A percentile compares a stretch with the other conserved stretches of the same genome.
phyloP scores from a whole-genome alignment of 108 stramenopile genomes.

The Schizochytrium sp. region DNA sequence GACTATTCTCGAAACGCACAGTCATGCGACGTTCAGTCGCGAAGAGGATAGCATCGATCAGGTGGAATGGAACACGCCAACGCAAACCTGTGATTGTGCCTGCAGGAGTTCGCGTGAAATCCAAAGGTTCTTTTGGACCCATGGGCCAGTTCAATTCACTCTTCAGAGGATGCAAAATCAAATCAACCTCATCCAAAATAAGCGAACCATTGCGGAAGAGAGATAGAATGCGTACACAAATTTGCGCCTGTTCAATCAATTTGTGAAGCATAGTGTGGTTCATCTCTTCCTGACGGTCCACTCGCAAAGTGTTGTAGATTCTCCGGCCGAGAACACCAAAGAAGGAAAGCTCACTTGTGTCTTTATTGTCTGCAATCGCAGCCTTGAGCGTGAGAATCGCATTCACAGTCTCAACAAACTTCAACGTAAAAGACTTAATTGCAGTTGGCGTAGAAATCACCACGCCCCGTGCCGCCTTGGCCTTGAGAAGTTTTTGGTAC shows the following conservation, averaged over 20 bases:
- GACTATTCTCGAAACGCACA: not conserved
- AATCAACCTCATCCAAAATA: slow-evolving; percentile 97
- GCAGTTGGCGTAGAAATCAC: slow-evolving; percentile 65
- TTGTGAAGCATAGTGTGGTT: slow-evolving; percentile 30
- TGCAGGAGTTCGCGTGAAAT: slow-evolving; percentile 84
- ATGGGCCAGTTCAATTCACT: slow-evolving; percentile 99
- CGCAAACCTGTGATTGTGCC: slow-evolving; percentile 73
- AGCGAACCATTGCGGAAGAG: slow-evolving; percentile 76
- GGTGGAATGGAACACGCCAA: slow-evolving; percentile 95
- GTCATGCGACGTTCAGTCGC: slow-evolving; percentile 81
- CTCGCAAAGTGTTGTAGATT: not conserved
- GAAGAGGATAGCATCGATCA: slow-evolving; percentile 84
- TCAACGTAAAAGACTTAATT: slow-evolving; percentile 65
- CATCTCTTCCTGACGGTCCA: slow-evolving; percentile 41
- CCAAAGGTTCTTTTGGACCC: slow-evolving; percentile 93
- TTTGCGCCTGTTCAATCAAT: slow-evolving; percentile 35
- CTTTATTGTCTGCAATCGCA: slow-evolving; percentile 30
- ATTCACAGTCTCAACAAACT: slow-evolving; percentile 61
- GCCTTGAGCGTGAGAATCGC: slow-evolving; percentile 55
- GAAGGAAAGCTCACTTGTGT: slow-evolving; percentile 50
- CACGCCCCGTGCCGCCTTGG: slow-evolving; percentile 63
- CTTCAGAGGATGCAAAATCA: slow-evolving; percentile 96
- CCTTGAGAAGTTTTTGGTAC: slow-evolving; percentile 56
- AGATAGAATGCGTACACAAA: slow-evolving; percentile 46
- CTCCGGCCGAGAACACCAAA: slow-evolving; percentile 51